Percentiles rank a stretch among this genome's conserved stretches.
These are phyloP conservation scores for Claviceps arundinis DNA, from an alignment of 2,329 filamentous ascomycete genomes.

Conservation along the genomic window DNA sequence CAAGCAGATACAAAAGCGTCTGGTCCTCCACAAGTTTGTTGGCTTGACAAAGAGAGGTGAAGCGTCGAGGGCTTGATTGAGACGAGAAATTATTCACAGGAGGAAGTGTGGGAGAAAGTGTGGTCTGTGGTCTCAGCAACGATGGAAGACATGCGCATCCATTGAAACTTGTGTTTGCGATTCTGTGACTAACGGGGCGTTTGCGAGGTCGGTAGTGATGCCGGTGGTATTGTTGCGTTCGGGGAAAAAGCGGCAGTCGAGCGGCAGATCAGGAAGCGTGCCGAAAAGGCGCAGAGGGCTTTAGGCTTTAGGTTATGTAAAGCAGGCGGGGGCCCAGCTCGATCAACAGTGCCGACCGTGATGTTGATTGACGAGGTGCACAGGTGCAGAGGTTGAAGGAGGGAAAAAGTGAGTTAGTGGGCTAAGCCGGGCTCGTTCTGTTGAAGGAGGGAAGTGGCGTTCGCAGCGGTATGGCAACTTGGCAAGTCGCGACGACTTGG, in stretches of 20 bases:
- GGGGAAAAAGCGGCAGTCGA: background rate
- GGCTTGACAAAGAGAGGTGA: background rate
- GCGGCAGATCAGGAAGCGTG: background rate
- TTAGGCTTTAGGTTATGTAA: background rate
- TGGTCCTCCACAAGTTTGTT: background rate
- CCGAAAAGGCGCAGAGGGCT: background rate
- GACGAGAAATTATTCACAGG: background rate
- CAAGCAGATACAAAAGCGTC: constrained; percentile 6
- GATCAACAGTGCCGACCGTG: background rate
- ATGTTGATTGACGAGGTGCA: background rate
- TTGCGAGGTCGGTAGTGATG: background rate
- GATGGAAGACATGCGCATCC: constrained; percentile 1
- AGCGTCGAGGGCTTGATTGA: background rate
- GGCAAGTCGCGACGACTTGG: background rate
- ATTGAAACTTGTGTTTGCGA: constrained; percentile 2
- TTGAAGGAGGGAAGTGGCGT: constrained; percentile 3
- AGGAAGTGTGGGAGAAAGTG: background rate
- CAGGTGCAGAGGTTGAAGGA: constrained; percentile 1
- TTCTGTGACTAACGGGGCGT: background rate
- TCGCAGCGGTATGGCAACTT: background rate
- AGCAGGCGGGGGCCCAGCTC: background rate
- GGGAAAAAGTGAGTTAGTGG: background rate
- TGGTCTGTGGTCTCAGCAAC: background rate
- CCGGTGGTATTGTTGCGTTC: background rate
- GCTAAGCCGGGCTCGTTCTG: background rate